These are phyloP conservation scores for Myxozyma lipomycoides DNA, from an alignment of 805 yeast genomes.

Conservation along the genomic window DNA sequence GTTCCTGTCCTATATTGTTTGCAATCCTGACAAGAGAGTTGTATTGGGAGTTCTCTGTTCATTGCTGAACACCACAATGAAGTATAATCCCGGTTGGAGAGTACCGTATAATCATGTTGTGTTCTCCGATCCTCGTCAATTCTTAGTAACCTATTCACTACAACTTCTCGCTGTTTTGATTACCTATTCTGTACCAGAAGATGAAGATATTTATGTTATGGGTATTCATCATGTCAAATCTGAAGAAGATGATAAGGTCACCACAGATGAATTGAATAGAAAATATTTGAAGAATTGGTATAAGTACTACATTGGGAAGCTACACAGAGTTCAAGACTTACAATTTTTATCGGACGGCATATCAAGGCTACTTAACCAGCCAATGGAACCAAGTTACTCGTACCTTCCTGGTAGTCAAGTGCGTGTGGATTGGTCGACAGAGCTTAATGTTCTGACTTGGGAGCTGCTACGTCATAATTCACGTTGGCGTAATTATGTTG, in stretches of 20 bases:
- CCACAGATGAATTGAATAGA: constrained; percentile 4
- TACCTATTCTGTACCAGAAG: constrained; percentile 57
- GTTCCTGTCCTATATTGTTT: constrained; percentile 54
- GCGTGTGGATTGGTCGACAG: constrained; percentile 47
- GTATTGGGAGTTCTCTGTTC: constrained; percentile 58
- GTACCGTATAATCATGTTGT: constrained; percentile 36
- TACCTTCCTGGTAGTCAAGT: constrained; percentile 34
- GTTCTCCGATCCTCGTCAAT: constrained; percentile 31
- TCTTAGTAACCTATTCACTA: constrained; percentile 48
- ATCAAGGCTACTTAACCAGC: constrained; percentile 38
- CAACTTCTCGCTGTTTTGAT: constrained; percentile 61
- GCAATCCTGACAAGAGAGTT: constrained; percentile 48
- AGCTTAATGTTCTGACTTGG: constrained; percentile 64
- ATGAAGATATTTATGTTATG: constrained; percentile 11
- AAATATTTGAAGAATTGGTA: constrained; percentile 32
- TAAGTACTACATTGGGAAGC: constrained; percentile 35
- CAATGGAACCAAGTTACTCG: constrained; percentile 38
- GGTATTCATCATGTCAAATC: constrained; percentile 6
- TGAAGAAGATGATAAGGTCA: constrained; percentile 4
- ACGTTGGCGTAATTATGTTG: constrained; percentile 36
- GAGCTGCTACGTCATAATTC: constrained; percentile 71
- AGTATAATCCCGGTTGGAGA: constrained; percentile 38
- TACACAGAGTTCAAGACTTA: constrained; percentile 37
- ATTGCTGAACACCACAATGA: constrained; percentile 54
- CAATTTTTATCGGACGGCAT: constrained; percentile 35